Percentiles rank a stretch among this genome's conserved stretches.
Evolutionary conservation across 2,329 filamentous ascomycete genomes (phyloP).

Genomic region (Stagonosporopsis chrysanthemi): DNA sequence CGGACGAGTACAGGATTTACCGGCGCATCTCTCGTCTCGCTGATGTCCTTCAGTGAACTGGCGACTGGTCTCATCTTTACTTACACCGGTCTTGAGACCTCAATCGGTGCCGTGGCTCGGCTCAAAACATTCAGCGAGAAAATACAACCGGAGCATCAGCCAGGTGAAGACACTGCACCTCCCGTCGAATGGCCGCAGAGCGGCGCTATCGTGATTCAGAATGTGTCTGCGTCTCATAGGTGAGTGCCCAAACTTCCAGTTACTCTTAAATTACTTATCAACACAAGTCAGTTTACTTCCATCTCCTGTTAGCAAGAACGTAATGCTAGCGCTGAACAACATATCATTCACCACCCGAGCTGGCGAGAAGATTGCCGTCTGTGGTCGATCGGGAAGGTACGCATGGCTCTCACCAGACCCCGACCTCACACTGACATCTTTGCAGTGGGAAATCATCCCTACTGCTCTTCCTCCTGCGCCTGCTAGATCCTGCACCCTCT

Average conservation of each 20-base stretch:
- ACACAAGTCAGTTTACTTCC: neutral
- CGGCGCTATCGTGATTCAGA: neutral
- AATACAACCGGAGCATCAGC: constrained; percentile 19
- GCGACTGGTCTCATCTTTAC: neutral
- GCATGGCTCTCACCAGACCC: neutral
- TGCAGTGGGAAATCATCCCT: constrained; percentile 4
- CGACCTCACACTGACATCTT: neutral
- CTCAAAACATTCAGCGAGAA: constrained; percentile 22
- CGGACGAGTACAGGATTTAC: constrained; percentile 19
- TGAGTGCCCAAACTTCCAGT: neutral
- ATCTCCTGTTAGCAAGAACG: neutral
- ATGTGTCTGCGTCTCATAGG: constrained; percentile 4
- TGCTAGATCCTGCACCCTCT: neutral
- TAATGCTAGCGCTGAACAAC: neutral
- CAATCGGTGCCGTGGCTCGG: constrained; percentile 24
- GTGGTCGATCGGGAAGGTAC: constrained; percentile 25
- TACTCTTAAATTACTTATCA: neutral
- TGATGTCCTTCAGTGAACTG: constrained; percentile 16
- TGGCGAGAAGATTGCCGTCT: constrained; percentile 33
- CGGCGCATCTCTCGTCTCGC: constrained; percentile 19
- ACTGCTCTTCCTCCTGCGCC: neutral
- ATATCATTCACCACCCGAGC: constrained; percentile 3
- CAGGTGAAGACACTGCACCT: constrained; percentile 19
- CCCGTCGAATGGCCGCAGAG: constrained; percentile 20
- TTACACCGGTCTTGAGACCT: constrained; percentile 18